phyloP scores from a whole-genome alignment of 179 eudicot species.

The Actinidia chinensis region DNA sequence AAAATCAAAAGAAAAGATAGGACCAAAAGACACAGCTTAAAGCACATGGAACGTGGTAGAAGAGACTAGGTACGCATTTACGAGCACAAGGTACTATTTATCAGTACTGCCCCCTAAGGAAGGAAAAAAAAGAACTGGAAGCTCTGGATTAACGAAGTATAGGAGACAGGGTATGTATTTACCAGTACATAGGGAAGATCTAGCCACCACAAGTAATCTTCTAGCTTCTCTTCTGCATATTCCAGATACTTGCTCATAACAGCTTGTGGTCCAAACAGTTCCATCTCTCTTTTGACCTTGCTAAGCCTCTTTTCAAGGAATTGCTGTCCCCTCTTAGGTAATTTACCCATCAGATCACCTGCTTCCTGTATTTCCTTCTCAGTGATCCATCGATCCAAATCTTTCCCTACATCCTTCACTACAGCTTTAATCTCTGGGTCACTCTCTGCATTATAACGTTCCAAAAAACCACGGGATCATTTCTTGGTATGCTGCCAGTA shows the following conservation, averaged over 20 bases:
- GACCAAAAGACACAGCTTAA: no score
- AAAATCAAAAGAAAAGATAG: no score
- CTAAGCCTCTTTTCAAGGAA: constrained; percentile 62
- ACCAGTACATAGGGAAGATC: constrained; percentile 89
- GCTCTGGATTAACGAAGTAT: no score
- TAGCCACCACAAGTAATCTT: constrained; percentile 95
- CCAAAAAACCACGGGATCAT: constrained; percentile 81
- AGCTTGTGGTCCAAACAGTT: constrained; percentile 87
- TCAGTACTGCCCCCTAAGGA: no score
- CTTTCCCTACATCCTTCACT: constrained; percentile 92
- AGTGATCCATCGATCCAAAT: constrained; percentile 90
- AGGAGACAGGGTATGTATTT: constrained; percentile 23
- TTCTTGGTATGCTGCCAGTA: constrained; percentile 93
- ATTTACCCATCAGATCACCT: constrained; percentile 57
- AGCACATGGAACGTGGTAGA: no score
- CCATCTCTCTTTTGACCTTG: constrained; percentile 86
- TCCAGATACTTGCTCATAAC: constrained; percentile 82
- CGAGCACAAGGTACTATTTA: no score
- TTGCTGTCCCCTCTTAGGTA: constrained; percentile 54
- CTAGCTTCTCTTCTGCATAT: constrained; percentile 74
- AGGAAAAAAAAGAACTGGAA: no score
- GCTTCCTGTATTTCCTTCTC: constrained; percentile 79
- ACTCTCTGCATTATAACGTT: constrained; percentile 68
- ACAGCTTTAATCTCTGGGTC: constrained; percentile 77
- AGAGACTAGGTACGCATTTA: no score